Evolutionary conservation across 208 protist species (phyloP), one percentile per base, ranked within the genome.

Genomic region (Porcisia hertigi): DNA sequence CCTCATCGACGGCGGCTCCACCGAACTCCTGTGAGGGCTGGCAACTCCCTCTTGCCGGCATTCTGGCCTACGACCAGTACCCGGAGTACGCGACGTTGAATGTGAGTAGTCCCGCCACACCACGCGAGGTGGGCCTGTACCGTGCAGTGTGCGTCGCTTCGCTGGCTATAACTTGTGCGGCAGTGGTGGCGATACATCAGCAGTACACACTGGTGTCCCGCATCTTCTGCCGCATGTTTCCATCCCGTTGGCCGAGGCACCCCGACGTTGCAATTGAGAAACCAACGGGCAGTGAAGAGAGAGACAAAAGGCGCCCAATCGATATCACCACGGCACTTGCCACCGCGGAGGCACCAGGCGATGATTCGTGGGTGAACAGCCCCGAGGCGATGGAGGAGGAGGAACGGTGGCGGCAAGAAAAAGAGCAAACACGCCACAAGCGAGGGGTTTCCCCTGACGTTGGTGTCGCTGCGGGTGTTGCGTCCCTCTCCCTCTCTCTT

Each of bases 331-430:
- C 67, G 7, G 6, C 59, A 30, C 45, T 71, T 18, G 30, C 64
- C 11, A 53, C 49, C 54, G 16, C 71, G 1, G 64, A 74, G 30
- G 65, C 64, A 25, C 84, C 87, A 3, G 82, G 82, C 5, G 90
- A 94, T 57, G 90, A 94, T 60, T 74, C 90, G 25, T 94, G 90
- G 78, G 77, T 94, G 36, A 67, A 88, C 75, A 92, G 87, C 70
- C 81, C 90, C 0, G 90, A 90, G 75, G 90, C 90, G 1, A 41
- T 73, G 1, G 79, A 62, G 6, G 88, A 86, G 66, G 87, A 92
- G 69, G 73, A 71, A 41, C 74, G 72, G 8, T 82, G 71, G 76
- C 65, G 77, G 11, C 41, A 25, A 64, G 14, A 71, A 43, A 43
- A 52, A 6, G 65, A 41, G 45, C 47, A 36, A 25, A n/a, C 23